Conservation (phyloP, 805 yeast genomes). For the Candida nitratophila region DNA sequence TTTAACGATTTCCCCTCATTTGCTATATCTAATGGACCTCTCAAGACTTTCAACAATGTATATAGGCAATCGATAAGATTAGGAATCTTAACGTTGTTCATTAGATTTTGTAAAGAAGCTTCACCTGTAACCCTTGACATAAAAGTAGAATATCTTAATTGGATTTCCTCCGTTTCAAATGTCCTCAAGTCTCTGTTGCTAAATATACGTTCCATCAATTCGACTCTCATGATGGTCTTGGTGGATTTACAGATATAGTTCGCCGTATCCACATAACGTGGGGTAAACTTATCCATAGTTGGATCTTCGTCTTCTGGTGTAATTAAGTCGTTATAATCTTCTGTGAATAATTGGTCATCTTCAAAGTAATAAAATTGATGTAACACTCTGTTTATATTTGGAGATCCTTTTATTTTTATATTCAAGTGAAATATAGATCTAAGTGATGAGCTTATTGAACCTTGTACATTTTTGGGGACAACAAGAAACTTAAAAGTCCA, state of each 20-base stretch:
- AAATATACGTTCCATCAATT: constrained; percentile 47
- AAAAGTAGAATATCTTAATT: constrained; percentile 37
- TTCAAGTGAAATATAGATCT: constrained; percentile 20
- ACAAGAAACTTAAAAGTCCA: constrained; percentile 20
- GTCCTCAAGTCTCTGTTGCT: constrained; percentile 36
- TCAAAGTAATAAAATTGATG: constrained; percentile 21
- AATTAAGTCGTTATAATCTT: constrained; percentile 17
- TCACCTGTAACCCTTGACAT: constrained; percentile 13
- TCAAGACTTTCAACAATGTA: constrained; percentile 55
- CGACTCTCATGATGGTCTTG: constrained; percentile 43
- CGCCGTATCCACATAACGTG: constrained; percentile 37
- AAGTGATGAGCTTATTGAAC: constrained; percentile 5
- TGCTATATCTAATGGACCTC: constrained; percentile 51
- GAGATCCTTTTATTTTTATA: constrained; percentile 19
- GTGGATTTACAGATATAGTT: constrained; percentile 39
- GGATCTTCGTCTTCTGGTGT: constrained; percentile 6
- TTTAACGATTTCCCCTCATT: constrained; percentile 47
- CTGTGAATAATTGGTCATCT: constrained; percentile 18
- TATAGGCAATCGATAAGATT: constrained; percentile 50
- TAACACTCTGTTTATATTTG: constrained; percentile 8
- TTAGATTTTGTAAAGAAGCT: constrained; percentile 8
- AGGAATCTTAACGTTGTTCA: constrained; percentile 32
- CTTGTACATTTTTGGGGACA: constrained; percentile 10
- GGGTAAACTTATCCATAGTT: constrained; percentile 15
- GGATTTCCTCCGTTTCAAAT: constrained; percentile 43